Evolutionary conservation across 2,329 filamentous ascomycete genomes (phyloP), one percentile per base, ranked within the genome.

Genomic region (Colletotrichum simmondsii): DNA sequence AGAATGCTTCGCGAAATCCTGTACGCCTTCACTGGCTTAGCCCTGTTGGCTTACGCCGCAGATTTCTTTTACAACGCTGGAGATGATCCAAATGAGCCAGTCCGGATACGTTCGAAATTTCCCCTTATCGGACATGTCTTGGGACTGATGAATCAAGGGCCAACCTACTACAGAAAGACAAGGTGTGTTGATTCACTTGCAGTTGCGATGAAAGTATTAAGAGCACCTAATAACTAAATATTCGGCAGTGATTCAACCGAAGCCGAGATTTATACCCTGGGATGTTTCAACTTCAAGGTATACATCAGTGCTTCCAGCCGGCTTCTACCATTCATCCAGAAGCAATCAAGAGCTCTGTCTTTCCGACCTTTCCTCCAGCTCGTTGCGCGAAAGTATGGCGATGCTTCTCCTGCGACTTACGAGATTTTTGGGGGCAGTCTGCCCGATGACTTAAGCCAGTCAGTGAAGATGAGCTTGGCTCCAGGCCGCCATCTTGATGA

Each of bases 301-400:
- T 81, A 81, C 65, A 72, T 80, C 12, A 68, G 75, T 59, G 76
- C 77, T 26, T 76, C 78, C 1, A 71, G 66, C 4, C 78, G 77
- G 3, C 76, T 80, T 1, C 75, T 77, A 1, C 76, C 78, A 2
- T n/a, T 75, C 0, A 76, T 80, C 32, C 78, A 79, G 62, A 72
- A 68, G 22, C 60, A 74, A 0, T 74, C 75, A 11, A 79, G 78
- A 24, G 77, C 76, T 0, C 59, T 81, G 0, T 77, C 78, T 4
- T 81, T 81, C 65, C 76, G 76, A 0, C 79, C 79, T 0, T 78
- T 80, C 2, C 71, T 80, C 46, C 78, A 79, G 5, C 75, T 68
- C 46, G 67, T 69, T 19, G 32, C 71, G 2, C 65, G 64, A 30
- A 60, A 46, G 12, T 66, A 70, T 30, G 71, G 68, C 26, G 72